phyloP scores from a whole-genome alignment of 192 early-diverging fungal species.

The Coemansia reversa region DNA sequence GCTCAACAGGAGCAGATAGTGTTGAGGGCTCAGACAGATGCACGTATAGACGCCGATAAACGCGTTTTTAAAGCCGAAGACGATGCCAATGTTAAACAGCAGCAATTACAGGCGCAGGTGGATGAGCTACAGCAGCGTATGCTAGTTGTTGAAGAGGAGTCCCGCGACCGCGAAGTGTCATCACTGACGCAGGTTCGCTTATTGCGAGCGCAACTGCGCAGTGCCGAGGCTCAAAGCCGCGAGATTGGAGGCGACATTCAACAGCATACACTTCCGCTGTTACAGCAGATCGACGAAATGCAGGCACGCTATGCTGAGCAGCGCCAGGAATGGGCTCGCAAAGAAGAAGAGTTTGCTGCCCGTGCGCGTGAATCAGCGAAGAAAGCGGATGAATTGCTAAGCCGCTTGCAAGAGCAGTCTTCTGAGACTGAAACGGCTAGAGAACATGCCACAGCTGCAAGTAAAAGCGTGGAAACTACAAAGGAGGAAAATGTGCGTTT shows the following conservation, averaged over 20 bases:
- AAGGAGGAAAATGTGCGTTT: slow-evolving; percentile 43
- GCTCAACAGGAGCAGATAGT: slow-evolving; percentile 14
- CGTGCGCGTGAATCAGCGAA: slow-evolving; percentile 19
- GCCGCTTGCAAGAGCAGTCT: slow-evolving; percentile 14
- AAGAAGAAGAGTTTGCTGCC: slow-evolving; percentile 26
- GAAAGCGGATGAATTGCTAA: slow-evolving; percentile 13
- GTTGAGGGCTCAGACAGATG: slow-evolving; percentile 17
- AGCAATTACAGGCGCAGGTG: slow-evolving; percentile 46
- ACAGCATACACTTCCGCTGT: slow-evolving; percentile 48
- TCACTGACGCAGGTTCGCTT: slow-evolving; percentile 37
- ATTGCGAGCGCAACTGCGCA: slow-evolving; percentile 41
- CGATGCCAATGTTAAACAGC: slow-evolving; percentile 26
- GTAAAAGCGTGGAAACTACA: slow-evolving; percentile 10
- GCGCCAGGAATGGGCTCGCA: slow-evolving; percentile 31
- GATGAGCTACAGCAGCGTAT: slow-evolving; percentile 39
- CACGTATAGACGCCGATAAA: slow-evolving; percentile 34
- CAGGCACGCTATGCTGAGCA: slow-evolving; percentile 35
- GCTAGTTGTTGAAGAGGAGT: slow-evolving; percentile 40
- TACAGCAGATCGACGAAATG: slow-evolving; percentile 53
- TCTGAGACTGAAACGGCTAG: slow-evolving; percentile 7
- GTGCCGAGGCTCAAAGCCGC: slow-evolving; percentile 29
- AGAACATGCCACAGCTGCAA: slow-evolving; percentile 7
- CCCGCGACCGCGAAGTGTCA: slow-evolving; percentile 38
- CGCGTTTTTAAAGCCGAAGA: slow-evolving; percentile 25
- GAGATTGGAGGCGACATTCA: slow-evolving; percentile 35